Evolutionary conservation across 2,329 filamentous ascomycete species (phyloP).

Genomic region (Claviceps maximensis): DNA sequence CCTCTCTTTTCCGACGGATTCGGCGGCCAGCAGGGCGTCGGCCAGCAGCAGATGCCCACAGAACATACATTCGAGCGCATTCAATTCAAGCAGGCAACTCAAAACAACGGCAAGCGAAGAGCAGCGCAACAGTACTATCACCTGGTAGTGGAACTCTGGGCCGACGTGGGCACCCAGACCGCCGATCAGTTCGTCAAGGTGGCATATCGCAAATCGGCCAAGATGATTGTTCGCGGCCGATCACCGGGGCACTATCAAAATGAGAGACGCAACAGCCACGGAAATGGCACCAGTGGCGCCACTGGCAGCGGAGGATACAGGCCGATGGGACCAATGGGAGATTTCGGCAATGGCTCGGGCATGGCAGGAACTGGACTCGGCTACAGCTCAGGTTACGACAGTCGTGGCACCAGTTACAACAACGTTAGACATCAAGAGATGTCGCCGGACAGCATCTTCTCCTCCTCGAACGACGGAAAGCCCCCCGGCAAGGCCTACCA

Average conservation of each 20-base stretch:
- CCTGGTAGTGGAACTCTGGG: conserved; percentile 74
- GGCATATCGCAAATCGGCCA: conserved; percentile 59
- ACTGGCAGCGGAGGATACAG: conserved; percentile 41
- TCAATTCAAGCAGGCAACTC: conserved; percentile 87
- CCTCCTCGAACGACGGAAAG: conserved; percentile 36
- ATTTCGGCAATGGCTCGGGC: conserved; percentile 20
- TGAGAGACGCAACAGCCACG: conserved; percentile 52
- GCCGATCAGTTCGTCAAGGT: conserved; percentile 53
- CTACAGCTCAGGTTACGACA: conserved; percentile 16
- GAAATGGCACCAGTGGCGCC: conserved; percentile 54
- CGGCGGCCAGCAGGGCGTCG: conserved; percentile 13
- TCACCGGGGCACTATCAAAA: conserved; percentile 72
- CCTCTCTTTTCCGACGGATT: conserved; percentile 31
- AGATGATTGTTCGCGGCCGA: conserved; percentile 76
- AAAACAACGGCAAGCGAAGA: conserved; percentile 83
- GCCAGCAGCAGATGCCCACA: conserved; percentile 30
- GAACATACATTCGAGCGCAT: conserved; percentile 71
- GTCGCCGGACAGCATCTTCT: conserved; percentile 35
- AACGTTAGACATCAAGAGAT: conserved; percentile 35
- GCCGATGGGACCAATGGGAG: conserved; percentile 14
- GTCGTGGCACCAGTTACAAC: conserved; percentile 24
- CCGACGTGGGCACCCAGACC: conserved; percentile 42
- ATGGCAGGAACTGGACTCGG: conserved; percentile 19
- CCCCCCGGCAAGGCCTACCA: conserved; percentile 37
- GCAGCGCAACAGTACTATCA: conserved; percentile 90